Conservation (phyloP, 257 asterid species). For the Ocimum tenuiflorum region DNA sequence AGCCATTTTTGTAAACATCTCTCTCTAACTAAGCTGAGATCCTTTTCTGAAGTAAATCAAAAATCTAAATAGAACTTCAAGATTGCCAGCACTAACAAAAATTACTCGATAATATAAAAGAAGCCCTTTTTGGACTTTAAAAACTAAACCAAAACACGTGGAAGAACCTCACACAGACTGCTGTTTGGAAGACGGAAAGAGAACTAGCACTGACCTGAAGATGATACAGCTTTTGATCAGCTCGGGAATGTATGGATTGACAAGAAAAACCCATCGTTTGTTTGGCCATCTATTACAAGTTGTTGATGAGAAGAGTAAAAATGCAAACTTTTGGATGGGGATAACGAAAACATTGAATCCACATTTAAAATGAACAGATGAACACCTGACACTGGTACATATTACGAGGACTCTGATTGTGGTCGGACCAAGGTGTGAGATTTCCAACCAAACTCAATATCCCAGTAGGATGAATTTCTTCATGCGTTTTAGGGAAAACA, state of each 20-base stretch:
- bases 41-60: not conserved
- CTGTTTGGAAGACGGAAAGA: constrained; percentile 5
- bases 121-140: not conserved
- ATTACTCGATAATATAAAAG: not conserved
- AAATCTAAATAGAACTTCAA: not conserved
- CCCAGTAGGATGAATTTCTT: constrained; percentile 92
- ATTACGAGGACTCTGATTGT: constrained; percentile 98
- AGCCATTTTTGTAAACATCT: not conserved
- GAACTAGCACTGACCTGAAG: constrained; percentile 64
- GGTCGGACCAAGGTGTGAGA: constrained; percentile 99
- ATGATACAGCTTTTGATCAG: constrained; percentile 97
- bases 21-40: not conserved
- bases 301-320: constrained; percentile 19
- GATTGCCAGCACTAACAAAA: not conserved
- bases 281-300: constrained; percentile 73
- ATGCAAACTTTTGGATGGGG: not conserved
- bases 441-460: constrained; percentile 87
- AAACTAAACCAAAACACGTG: not conserved
- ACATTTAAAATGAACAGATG: constrained; percentile 9
- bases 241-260: constrained; percentile 68
- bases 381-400: constrained; percentile 99
- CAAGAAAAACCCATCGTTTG: constrained; percentile 98
- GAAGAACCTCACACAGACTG: not conserved
- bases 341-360: constrained; percentile 4
- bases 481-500: constrained; percentile 83